Percentiles rank a stretch among this genome's conserved stretches.
Conservation (phyloP, 768 basidiomycete species). For the Boletus speciosus region DNA sequence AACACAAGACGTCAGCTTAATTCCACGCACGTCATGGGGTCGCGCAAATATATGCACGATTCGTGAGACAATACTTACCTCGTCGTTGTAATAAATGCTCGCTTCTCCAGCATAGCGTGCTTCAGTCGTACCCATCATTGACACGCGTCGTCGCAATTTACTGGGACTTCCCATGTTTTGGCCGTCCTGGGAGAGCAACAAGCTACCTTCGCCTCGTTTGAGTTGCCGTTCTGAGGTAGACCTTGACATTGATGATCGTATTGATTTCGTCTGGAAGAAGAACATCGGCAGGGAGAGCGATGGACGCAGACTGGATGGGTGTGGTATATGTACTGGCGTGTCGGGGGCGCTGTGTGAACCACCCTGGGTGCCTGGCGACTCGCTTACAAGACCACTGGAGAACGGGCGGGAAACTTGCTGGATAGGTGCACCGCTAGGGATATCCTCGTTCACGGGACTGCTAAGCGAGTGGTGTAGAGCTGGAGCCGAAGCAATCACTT, state of each 20-base stretch:
- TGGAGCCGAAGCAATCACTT: background rate
- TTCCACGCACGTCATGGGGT: background rate
- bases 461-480: background rate
- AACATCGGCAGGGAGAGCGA: conserved; percentile 13
- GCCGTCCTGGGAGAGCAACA: conserved; percentile 7
- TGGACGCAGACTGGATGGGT: conserved; percentile 1
- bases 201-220: background rate
- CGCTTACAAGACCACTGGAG: background rate
- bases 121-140: conserved; percentile 8
- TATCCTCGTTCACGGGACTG: conserved; percentile 5
- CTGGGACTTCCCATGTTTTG: conserved; percentile 19
- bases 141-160: conserved; percentile 16
- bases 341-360: background rate
- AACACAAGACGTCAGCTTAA: conserved; percentile 1
- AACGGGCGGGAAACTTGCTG: conserved; percentile 1
- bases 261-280: conserved; percentile 16
- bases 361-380: background rate
- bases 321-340: background rate
- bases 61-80: conserved; percentile 35
- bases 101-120: conserved; percentile 58
- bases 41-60: background rate
- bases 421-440: background rate
- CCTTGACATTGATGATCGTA: conserved; percentile 6
- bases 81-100: conserved; percentile 48
- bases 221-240: conserved; percentile 15